Percentiles rank a stretch among this genome's conserved stretches.
phyloP scores from a whole-genome alignment of 345 rosid genomes.

The Acer negundo region DNA sequence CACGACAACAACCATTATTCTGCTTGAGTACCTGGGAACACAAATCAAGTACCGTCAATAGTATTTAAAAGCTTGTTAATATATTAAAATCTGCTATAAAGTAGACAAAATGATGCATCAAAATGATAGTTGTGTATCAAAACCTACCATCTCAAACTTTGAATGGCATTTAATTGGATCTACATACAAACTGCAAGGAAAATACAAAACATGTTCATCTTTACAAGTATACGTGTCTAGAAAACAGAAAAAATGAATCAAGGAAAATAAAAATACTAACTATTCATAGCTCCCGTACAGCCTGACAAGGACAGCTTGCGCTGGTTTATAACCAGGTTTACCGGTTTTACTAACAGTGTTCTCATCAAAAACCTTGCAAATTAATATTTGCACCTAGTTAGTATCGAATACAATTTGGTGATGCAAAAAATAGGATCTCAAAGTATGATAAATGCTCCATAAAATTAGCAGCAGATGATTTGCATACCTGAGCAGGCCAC shows the following conservation, averaged over 20 bases:
- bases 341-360: slow-evolving; percentile 25
- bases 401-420: slow-evolving; percentile 5
- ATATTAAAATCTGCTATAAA: background rate
- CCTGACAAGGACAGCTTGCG: slow-evolving; percentile 44
- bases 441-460: background rate
- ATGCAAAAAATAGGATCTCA: background rate
- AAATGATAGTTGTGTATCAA: background rate
- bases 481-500: slow-evolving; percentile 74
- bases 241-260: background rate
- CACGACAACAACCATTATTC: slow-evolving; percentile 34
- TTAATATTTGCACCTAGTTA: background rate
- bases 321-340: slow-evolving; percentile 31
- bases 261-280: slow-evolving; percentile 35
- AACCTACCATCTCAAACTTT: slow-evolving; percentile 47
- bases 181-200: slow-evolving; percentile 41
- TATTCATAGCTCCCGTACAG: slow-evolving; percentile 56
- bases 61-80: background rate
- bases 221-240: background rate
- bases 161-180: slow-evolving; percentile 40
- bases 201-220: slow-evolving; percentile 13
- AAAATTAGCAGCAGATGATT: background rate
- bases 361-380: slow-evolving; percentile 50
- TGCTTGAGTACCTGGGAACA: slow-evolving; percentile 40
- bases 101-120: background rate
- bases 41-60: slow-evolving; percentile 1